Conservation (phyloP, 164 flowering plant species). For the Tetracentron sinense region DNA sequence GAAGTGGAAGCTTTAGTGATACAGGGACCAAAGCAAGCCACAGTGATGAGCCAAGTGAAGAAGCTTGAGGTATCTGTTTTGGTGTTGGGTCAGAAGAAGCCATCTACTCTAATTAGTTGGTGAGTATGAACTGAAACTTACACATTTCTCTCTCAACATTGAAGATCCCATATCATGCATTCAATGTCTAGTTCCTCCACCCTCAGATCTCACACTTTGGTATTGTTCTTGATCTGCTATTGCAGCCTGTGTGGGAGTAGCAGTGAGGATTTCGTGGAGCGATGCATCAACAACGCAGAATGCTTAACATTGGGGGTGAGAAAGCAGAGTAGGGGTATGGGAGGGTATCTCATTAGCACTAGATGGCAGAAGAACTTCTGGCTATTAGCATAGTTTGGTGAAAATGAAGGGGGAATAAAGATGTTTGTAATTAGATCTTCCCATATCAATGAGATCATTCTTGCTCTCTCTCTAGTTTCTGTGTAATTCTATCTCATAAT, state of each 20-base stretch:
- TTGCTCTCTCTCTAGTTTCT: background rate
- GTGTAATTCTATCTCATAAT: background rate
- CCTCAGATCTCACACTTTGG: background rate
- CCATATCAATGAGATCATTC: background rate
- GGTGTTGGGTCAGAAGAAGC: conserved; percentile 73
- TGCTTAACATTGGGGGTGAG: conserved; percentile 81
- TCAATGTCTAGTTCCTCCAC: background rate
- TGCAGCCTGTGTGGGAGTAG: conserved; percentile 55
- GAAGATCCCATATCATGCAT: background rate
- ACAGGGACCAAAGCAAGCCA: conserved; percentile 74
- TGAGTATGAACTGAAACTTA: conserved; percentile 16
- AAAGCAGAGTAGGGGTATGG: conserved; percentile 67
- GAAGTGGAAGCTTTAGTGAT: conserved; percentile 80
- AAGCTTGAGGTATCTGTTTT: conserved; percentile 85
- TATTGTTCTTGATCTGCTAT: background rate
- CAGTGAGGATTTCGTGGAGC: conserved; percentile 66
- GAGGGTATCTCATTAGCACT: conserved; percentile 86
- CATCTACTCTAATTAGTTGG: conserved; percentile 61
- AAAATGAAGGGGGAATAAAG: background rate
- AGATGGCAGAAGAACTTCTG: conserved; percentile 95
- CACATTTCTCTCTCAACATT: too few relatives aligned
- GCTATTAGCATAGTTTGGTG: conserved; percentile 51
- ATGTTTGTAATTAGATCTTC: background rate
- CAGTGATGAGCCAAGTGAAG: conserved; percentile 89
- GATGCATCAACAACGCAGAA: conserved; percentile 71